Base-by-base conservation (phyloP, 345 rosid species). In the Excoecaria cochinchinensis region DNA sequence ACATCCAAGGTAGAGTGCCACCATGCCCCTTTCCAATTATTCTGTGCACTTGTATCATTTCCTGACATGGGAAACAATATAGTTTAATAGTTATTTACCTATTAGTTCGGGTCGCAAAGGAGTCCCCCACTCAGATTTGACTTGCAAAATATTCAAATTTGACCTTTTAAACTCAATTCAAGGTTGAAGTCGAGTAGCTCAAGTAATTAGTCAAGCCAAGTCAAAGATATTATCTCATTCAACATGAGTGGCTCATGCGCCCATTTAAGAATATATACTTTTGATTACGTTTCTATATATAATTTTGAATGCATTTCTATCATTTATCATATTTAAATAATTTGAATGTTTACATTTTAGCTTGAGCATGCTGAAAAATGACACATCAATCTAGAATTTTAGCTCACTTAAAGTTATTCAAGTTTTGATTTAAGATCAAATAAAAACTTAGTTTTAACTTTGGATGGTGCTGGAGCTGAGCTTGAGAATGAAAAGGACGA, bases 11-110 rank as follows among this genome's bases (percentile, higher is more conserved):
- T 89, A 82, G 93, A 87, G 83, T 93, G 97, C 98, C 97, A 90
- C 98, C 99, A 95, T 25, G 92, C 90, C 55, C 99, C 99, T 77
- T 89, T 92, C 98, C 99, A 93, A 82, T 95, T 85, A 75, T 95
- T 95, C 79, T 91, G 95, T 67, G 92, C 97, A 70, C 89, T 91
- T 65, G 98, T 83, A 81, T 91, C 93, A 88, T 93, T 93, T 75
- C 91, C 99, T 95, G 82, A 66, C 68, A 77, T 16, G 50, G 63
- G 46, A 65, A 72, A 62, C 70, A 46, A 19, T 50, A 24, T 31
- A 77, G 47, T 42, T 72, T 47, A 31, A 64, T 25, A 6, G 6
- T 63, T 24, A 11, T 60, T 55, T 53, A 10, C 47, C 59, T 24
- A 9, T 21, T n/a, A n/a, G n/a, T n/a, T n/a, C n/a, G n/a, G n/a